Conservation (phyloP, 768 basidiomycete species). For the Mycena haematopus region DNA sequence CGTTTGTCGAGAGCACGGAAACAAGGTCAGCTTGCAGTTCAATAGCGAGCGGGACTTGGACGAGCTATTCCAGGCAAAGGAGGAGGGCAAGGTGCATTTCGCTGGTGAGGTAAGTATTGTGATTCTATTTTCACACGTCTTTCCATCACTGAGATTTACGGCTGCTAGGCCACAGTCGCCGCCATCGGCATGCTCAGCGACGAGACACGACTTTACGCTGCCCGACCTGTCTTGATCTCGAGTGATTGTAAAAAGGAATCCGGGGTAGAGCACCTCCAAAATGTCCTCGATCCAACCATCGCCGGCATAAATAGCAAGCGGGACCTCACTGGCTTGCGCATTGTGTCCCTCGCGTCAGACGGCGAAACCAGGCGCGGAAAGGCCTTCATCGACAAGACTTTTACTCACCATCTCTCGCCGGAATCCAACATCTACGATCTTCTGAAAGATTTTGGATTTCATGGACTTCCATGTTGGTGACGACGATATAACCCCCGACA, state of each 20-base stretch:
- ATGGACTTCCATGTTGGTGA: background rate
- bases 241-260: no score
- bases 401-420: constrained; percentile 2
- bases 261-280: no score
- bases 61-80: constrained; percentile 28
- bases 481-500: background rate
- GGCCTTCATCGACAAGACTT: constrained; percentile 30
- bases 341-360: constrained; percentile 35
- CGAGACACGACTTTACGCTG: no score
- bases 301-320: background rate
- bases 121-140: background rate
- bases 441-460: constrained; percentile 28
- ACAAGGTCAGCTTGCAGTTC: constrained; percentile 31
- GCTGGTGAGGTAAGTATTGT: constrained; percentile 31
- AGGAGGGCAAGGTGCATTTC: constrained; percentile 33
- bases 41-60: constrained; percentile 31
- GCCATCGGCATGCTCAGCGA: constrained; percentile 32
- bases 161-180: constrained; percentile 32
- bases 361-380: constrained; percentile 35
- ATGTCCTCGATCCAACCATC: no score
- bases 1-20: constrained; percentile 36
- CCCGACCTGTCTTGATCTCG: no score
- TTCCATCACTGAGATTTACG: no score
- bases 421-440: constrained; percentile 25
- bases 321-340: constrained; percentile 26